phyloP scores from a whole-genome alignment of 768 basidiomycete genomes.

The Suillus cothurnatus region DNA sequence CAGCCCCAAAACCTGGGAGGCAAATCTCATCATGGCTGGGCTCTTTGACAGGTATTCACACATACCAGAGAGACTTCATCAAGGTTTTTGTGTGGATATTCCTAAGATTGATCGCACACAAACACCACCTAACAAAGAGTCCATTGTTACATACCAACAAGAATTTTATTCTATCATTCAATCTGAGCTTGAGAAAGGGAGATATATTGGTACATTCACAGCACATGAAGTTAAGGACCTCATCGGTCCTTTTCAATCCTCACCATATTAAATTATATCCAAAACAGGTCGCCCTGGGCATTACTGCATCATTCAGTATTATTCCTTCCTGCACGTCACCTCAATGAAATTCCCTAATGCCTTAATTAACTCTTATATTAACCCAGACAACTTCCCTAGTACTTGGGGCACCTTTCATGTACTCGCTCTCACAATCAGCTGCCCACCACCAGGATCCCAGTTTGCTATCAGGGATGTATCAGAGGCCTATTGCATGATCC shows the following conservation, averaged over 20 bases:
- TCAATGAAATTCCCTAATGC: neutral
- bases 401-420: too few species aligned
- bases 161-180: slow-evolving; percentile 8
- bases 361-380: slow-evolving; percentile 23
- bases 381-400: too few species aligned
- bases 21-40: too few species aligned
- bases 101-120: slow-evolving; percentile 4
- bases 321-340: slow-evolving; percentile 29
- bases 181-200: neutral
- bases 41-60: too few species aligned
- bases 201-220: slow-evolving; percentile 7
- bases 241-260: slow-evolving; percentile 22
- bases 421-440: too few species aligned
- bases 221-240: slow-evolving; percentile 14
- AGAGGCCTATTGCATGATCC: too few species aligned
- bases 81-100: slow-evolving; percentile 15
- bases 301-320: slow-evolving; percentile 39
- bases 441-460: too few species aligned
- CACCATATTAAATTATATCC: slow-evolving; percentile 31
- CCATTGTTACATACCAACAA: neutral
- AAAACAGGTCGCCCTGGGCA: slow-evolving; percentile 37
- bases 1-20: neutral
- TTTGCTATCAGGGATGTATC: too few species aligned
- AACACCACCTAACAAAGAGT: slow-evolving; percentile 15
- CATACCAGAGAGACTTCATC: neutral